Conservation (phyloP, 768 basidiomycete species). For the Sarcomyxa edulis region DNA sequence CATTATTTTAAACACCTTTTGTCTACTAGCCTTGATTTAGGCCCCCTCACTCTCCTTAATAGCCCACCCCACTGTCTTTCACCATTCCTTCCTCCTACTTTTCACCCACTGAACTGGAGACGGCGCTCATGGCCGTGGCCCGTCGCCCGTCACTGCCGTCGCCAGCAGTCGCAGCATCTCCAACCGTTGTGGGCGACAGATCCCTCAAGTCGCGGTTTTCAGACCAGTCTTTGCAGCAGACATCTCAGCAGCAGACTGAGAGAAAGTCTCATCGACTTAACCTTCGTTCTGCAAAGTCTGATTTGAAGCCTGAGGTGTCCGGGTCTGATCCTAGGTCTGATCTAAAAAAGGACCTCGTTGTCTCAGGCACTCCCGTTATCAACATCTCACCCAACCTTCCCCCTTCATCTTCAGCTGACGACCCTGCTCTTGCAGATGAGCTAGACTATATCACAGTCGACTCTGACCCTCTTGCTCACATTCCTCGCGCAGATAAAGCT, state of each 20-base stretch:
- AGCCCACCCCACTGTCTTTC: slow-evolving; percentile 2
- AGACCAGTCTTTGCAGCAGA: slow-evolving; percentile 43
- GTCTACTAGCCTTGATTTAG: not conserved
- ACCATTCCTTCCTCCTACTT: not conserved
- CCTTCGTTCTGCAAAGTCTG: slow-evolving; percentile 22
- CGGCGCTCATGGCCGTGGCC: slow-evolving; percentile 15
- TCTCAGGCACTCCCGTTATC: slow-evolving; percentile 45
- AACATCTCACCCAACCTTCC: slow-evolving; percentile 36
- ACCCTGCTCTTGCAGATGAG: slow-evolving; percentile 53
- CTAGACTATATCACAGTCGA: slow-evolving; percentile 67
- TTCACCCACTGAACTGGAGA: not conserved
- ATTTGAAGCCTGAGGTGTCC: slow-evolving; percentile 1
- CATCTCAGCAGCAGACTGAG: slow-evolving; percentile 16
- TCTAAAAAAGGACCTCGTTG: slow-evolving; percentile 27
- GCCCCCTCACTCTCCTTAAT: not conserved
- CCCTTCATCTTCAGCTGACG: slow-evolving; percentile 16
- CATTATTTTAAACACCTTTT: not conserved
- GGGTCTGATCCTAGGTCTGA: slow-evolving; percentile 15
- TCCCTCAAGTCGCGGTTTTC: slow-evolving; percentile 43
- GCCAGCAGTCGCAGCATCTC: slow-evolving; percentile 31
- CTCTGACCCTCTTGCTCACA: slow-evolving; percentile 23
- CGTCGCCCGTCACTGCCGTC: slow-evolving; percentile 26
- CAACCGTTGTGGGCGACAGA: slow-evolving; percentile 32
- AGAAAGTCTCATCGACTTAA: slow-evolving; percentile 17
- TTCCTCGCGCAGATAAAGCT: slow-evolving; percentile 62